A percentile compares a stretch with the other conserved stretches of the same genome.
These are phyloP conservation scores for Talaromyces wortmannii DNA, from an alignment of 495 filamentous ascomycete species.

Conservation along the genomic window DNA sequence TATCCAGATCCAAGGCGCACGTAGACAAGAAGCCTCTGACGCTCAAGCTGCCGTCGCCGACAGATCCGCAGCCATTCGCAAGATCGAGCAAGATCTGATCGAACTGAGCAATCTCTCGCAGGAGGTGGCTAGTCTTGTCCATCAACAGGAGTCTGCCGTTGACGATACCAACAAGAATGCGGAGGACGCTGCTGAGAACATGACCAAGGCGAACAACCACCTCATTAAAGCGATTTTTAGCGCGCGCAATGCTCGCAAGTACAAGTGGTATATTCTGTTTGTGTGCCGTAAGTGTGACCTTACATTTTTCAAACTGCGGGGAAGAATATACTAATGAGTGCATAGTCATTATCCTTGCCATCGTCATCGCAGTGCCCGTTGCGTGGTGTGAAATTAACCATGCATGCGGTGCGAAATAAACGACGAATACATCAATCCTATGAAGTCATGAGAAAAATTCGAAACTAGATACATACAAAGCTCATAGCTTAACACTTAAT, in stretches of 20 bases:
- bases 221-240: conserved; percentile 60
- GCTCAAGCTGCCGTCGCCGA: conserved; percentile 61
- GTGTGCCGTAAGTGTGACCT: conserved; percentile 52
- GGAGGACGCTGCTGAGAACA: conserved; percentile 58
- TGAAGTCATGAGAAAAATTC: no score
- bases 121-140: conserved; percentile 65
- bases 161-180: conserved; percentile 62
- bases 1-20: conserved; percentile 54
- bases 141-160: conserved; percentile 63
- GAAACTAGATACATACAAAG: no score
- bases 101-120: conserved; percentile 70
- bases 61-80: conserved; percentile 70
- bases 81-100: conserved; percentile 70
- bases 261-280: conserved; percentile 87
- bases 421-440: neutral
- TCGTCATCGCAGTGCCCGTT: conserved; percentile 20
- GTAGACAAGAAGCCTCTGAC: conserved; percentile 45
- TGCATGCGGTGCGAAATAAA: neutral
- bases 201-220: conserved; percentile 61
- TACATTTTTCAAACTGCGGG: neutral
- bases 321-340: neutral
- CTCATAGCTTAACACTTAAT: neutral
- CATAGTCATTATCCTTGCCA: conserved; percentile 22
- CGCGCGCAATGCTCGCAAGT: conserved; percentile 59
- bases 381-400: conserved; percentile 4